These are phyloP conservation scores for Vigna trinervia DNA, from an alignment of 306 rosid genomes.

Conservation along the genomic window DNA sequence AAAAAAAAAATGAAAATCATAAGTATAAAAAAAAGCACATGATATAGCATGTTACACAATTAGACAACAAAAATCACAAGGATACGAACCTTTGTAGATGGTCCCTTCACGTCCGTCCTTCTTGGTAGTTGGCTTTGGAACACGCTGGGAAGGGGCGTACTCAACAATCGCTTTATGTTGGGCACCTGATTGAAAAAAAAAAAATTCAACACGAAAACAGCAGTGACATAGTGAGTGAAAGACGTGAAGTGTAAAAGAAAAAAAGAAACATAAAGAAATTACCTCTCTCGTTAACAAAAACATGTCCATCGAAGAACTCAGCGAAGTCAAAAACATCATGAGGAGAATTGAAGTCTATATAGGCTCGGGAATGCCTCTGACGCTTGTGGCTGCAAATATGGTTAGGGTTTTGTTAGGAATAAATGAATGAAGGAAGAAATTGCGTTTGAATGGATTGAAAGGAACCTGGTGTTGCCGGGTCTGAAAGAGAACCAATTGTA, in stretches of 20 bases:
- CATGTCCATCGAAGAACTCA: conserved; percentile 79
- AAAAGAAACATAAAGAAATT: neutral
- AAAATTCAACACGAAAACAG: neutral
- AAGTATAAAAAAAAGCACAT: conserved; percentile 26
- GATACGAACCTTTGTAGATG: conserved; percentile 75
- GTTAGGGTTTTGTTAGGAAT: conserved; percentile 26
- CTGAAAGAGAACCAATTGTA: conserved; percentile 71
- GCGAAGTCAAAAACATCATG: conserved; percentile 89
- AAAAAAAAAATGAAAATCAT: conserved; percentile 22
- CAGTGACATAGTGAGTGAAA: neutral
- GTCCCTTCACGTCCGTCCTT: conserved; percentile 97
- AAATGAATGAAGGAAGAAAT: neutral
- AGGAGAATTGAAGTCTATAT: conserved; percentile 71
- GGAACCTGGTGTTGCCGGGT: conserved; percentile 75
- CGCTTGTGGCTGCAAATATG: conserved; percentile 71
- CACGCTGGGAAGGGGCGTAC: conserved; percentile 95
- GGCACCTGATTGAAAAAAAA: conserved; percentile 58
- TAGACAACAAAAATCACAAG: neutral
- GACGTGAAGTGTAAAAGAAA: neutral
- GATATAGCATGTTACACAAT: neutral
- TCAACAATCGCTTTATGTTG: conserved; percentile 84
- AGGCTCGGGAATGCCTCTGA: conserved; percentile 84
- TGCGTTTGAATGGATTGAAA: neutral
- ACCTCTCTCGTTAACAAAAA: conserved; percentile 97
- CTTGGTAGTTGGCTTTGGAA: conserved; percentile 60